Conservation (phyloP, 768 basidiomycete genomes). For the Boletus speciosus region DNA sequence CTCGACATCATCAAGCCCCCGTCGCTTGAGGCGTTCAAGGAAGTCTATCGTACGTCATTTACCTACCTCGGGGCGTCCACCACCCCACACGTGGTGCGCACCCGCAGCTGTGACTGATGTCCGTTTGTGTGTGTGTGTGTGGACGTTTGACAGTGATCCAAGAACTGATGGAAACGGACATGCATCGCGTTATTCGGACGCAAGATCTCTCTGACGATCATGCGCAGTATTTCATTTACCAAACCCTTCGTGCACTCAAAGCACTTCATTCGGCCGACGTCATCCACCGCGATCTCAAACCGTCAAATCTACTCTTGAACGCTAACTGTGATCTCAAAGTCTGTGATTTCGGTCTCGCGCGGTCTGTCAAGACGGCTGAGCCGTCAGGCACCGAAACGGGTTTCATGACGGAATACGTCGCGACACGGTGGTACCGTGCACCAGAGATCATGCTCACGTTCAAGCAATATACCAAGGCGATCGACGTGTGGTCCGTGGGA, state of each 20-base stretch:
- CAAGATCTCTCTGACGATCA: constrained; percentile 96
- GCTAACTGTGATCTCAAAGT: constrained; percentile 97
- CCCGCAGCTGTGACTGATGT: not conserved
- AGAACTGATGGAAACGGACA: constrained; percentile 93
- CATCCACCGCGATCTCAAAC: constrained; percentile 95
- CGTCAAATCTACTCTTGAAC: constrained; percentile 95
- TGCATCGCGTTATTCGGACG: constrained; percentile 94
- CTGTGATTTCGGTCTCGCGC: constrained; percentile 91
- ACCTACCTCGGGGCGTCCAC: not conserved
- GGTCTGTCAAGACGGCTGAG: constrained; percentile 84
- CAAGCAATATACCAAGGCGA: constrained; percentile 97
- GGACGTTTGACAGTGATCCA: constrained; percentile 60
- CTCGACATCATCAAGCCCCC: constrained; percentile 84
- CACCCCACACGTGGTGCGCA: not conserved
- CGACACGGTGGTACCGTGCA: constrained; percentile 97
- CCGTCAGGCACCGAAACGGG: constrained; percentile 80
- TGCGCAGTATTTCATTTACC: constrained; percentile 90
- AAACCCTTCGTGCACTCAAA: constrained; percentile 93
- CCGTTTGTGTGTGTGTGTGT: not conserved
- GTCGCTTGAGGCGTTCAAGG: constrained; percentile 79
- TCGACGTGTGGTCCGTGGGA: constrained; percentile 85
- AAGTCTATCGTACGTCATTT: constrained; percentile 64
- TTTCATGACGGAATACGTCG: constrained; percentile 98
- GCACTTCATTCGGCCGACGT: constrained; percentile 96
- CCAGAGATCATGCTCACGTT: constrained; percentile 99